Percentiles rank a stretch among this genome's conserved stretches.
Evolutionary conservation across 2,329 filamentous ascomycete species (phyloP).

Genomic region (Amauroascus niger): DNA sequence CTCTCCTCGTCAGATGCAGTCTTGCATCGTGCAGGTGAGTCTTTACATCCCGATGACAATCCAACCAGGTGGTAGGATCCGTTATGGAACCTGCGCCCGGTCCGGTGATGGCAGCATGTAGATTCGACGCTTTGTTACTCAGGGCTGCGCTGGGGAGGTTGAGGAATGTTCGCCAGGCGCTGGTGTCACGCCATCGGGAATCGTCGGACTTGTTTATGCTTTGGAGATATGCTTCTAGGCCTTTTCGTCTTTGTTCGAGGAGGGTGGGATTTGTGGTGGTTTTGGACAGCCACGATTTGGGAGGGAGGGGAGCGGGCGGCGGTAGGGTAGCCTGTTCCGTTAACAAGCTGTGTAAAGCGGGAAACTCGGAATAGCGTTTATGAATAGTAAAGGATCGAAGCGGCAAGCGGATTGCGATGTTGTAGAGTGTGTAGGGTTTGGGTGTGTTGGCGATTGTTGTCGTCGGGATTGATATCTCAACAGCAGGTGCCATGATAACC

Average conservation of each 20-base stretch:
- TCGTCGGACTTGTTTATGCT: constrained; percentile 49
- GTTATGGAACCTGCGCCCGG: constrained; percentile 34
- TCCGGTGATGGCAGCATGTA: constrained; percentile 38
- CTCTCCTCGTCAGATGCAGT: constrained; percentile 49
- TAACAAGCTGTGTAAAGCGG: constrained; percentile 45
- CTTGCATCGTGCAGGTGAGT: constrained; percentile 51
- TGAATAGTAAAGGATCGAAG: constrained; percentile 49
- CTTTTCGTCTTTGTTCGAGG: constrained; percentile 48
- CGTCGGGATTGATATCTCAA: constrained; percentile 37
- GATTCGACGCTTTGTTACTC: constrained; percentile 29
- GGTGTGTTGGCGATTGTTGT: constrained; percentile 33
- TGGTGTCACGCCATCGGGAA: constrained; percentile 48
- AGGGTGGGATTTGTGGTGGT: constrained; percentile 48
- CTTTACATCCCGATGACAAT: constrained; percentile 52
- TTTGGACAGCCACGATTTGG: constrained; percentile 52
- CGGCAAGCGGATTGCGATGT: constrained; percentile 52
- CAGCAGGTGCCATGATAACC: constrained; percentile 24
- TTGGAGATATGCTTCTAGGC: constrained; percentile 49
- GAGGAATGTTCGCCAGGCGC: constrained; percentile 50
- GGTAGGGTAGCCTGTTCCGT: constrained; percentile 41
- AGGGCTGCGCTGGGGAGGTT: constrained; percentile 42
- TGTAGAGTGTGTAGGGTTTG: constrained; percentile 50
- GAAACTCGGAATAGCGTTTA: constrained; percentile 58
- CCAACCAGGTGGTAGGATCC: constrained; percentile 52
- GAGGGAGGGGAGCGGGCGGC: constrained; percentile 47